Percentiles rank a stretch among this genome's conserved stretches.
phyloP scores from a whole-genome alignment of 371 early-diverging fungal genomes.

The Blyttiomyces sp. region DNA sequence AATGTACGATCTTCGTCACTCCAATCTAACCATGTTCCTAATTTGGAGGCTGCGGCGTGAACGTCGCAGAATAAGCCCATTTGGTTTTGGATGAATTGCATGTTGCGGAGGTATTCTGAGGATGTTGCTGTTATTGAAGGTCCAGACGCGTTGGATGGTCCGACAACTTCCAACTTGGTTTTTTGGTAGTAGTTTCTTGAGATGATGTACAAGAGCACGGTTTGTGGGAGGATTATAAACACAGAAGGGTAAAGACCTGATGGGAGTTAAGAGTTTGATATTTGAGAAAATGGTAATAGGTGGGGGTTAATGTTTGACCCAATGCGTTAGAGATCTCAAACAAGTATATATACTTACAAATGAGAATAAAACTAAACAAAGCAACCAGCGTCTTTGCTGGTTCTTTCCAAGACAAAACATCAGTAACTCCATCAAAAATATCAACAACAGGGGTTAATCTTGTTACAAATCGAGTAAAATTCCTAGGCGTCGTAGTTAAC shows the following conservation, averaged over 20 bases:
- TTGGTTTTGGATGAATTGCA: conserved; percentile 53
- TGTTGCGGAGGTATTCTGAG: conserved; percentile 33
- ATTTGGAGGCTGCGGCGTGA: conserved; percentile 27
- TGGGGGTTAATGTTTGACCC: background rate
- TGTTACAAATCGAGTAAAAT: conserved; percentile 37
- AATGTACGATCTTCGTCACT: conserved; percentile 34
- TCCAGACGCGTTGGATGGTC: conserved; percentile 1
- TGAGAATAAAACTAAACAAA: conserved; percentile 27
- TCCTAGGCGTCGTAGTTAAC: conserved; percentile 39
- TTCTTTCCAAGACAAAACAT: conserved; percentile 47
- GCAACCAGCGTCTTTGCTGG: conserved; percentile 30
- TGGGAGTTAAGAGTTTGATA: background rate
- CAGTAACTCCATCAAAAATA: conserved; percentile 29
- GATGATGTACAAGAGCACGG: conserved; percentile 33
- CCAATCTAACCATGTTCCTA: conserved; percentile 26
- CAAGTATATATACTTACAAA: conserved; percentile 28
- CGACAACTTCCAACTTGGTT: conserved; percentile 19
- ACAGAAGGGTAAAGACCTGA: conserved; percentile 43
- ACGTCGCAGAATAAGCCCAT: conserved; percentile 42
- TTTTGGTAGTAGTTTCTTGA: conserved; percentile 35
- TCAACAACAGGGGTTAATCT: conserved; percentile 36
- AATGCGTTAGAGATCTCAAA: background rate
- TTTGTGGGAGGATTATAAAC: conserved; percentile 38
- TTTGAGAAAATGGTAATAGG: background rate
- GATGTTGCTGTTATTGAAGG: conserved; percentile 9